phyloP scores from a whole-genome alignment of 1,139 yeast genomes.

The Saccharomyces pastorianus region DNA sequence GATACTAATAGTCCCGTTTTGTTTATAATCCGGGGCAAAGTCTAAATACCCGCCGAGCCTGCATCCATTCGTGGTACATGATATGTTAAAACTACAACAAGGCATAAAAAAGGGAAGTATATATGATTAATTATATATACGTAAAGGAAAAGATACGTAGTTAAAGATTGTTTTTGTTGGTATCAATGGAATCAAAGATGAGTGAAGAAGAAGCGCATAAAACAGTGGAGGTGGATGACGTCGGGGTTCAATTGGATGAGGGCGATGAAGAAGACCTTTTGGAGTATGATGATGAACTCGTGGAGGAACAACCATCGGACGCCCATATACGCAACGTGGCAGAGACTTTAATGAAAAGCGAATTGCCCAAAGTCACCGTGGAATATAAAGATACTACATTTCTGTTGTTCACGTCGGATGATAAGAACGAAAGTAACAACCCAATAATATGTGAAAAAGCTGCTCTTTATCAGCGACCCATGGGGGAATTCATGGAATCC shows the following conservation, averaged over 20 bases:
- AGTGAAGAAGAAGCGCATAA: conserved; percentile 1
- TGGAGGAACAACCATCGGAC: conserved; percentile 3
- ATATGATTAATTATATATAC: neutral
- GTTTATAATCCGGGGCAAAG: neutral
- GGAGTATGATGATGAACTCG: conserved; percentile 11
- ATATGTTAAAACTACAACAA: neutral
- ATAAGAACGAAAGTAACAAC: conserved; percentile 6
- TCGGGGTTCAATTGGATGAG: conserved; percentile 13
- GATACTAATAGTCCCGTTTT: neutral
- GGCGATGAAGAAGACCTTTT: conserved; percentile 16
- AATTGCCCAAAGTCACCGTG: conserved; percentile 15
- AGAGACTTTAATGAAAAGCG: conserved; percentile 11
- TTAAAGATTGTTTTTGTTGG: neutral
- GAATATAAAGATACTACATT: conserved; percentile 16
- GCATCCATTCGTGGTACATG: neutral
- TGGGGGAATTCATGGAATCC: conserved; percentile 20
- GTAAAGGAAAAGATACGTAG: neutral
- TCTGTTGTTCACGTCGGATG: conserved; percentile 19
- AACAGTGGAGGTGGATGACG: conserved; percentile 9
- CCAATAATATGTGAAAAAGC: conserved; percentile 21
- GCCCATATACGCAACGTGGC: conserved; percentile 16
- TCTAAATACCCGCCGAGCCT: neutral
- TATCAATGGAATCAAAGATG: neutral
- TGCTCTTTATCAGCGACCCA: conserved; percentile 15
- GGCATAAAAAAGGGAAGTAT: neutral